Evolutionary conservation across 352 stramenopile genomes (phyloP).

Genomic region (Phytophthora sojae): DNA sequence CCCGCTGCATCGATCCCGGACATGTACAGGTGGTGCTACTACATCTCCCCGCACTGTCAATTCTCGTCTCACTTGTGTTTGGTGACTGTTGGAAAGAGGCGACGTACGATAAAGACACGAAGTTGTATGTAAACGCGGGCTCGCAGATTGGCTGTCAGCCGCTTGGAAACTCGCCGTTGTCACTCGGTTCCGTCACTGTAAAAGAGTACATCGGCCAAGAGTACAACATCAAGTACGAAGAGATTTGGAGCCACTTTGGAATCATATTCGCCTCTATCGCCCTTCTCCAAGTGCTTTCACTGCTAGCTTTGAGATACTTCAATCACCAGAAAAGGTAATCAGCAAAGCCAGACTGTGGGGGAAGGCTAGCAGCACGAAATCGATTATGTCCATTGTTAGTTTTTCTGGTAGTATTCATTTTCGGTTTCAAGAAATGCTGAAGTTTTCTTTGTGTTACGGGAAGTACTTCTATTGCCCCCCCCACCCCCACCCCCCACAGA

Average conservation of each 20-base stretch:
- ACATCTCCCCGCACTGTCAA: slow-evolving; percentile 28
- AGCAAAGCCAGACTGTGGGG: too few species aligned
- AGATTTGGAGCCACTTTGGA: slow-evolving; percentile 31
- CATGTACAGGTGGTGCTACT: slow-evolving; percentile 57
- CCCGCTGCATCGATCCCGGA: slow-evolving; percentile 47
- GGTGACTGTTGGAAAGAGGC: neutral
- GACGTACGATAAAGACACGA: too few species aligned
- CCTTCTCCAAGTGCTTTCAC: slow-evolving; percentile 19
- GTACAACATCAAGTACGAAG: slow-evolving; percentile 38
- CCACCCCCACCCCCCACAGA: too few species aligned
- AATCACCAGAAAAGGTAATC: slow-evolving; percentile 11
- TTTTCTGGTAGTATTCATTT: too few species aligned
- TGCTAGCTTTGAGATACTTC: slow-evolving; percentile 13
- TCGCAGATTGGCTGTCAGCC: slow-evolving; percentile 11
- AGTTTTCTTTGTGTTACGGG: too few species aligned
- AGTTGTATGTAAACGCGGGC: neutral
- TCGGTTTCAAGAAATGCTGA: too few species aligned
- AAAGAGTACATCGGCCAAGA: slow-evolving; percentile 37
- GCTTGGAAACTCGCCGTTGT: slow-evolving; percentile 10
- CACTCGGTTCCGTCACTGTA: slow-evolving; percentile 8
- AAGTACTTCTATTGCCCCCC: too few species aligned
- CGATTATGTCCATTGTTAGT: too few species aligned
- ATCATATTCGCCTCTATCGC: slow-evolving; percentile 35
- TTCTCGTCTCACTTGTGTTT: slow-evolving; percentile 9
- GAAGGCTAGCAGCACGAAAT: too few species aligned